phyloP scores from a whole-genome alignment of 1,284 basidiomycete species.

The Mrakiaceae sp. region DNA sequence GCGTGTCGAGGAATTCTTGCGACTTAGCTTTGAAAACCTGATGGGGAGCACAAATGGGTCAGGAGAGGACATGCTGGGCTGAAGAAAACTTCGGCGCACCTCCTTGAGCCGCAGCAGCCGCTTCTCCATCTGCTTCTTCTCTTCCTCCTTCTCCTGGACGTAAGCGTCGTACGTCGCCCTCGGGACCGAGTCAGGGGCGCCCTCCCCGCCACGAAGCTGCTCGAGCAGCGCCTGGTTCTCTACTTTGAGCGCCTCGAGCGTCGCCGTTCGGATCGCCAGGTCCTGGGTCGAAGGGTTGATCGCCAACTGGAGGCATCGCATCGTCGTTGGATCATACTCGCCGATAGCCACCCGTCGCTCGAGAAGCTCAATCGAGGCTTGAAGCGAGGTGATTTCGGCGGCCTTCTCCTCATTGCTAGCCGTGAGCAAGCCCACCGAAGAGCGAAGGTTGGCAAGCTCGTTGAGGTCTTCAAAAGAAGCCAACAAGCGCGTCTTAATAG shows the following conservation, averaged over 20 bases:
- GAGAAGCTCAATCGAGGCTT: slow-evolving; percentile 38
- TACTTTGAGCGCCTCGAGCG: slow-evolving; percentile 37
- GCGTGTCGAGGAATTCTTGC: slow-evolving; percentile 43
- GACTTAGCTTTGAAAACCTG: slow-evolving; percentile 41
- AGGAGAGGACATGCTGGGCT: neutral
- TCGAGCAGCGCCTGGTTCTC: slow-evolving; percentile 41
- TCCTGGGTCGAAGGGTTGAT: slow-evolving; percentile 40
- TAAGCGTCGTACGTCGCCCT: slow-evolving; percentile 37
- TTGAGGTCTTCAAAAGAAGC: slow-evolving; percentile 21
- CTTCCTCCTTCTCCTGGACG: slow-evolving; percentile 33
- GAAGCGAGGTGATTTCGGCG: slow-evolving; percentile 31
- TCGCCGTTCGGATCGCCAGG: slow-evolving; percentile 37
- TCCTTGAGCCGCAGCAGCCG: slow-evolving; percentile 40
- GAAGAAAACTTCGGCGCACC: slow-evolving; percentile 23
- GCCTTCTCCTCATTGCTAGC: too few species aligned
- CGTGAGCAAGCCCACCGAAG: slow-evolving; percentile 23
- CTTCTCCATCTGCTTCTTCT: slow-evolving; percentile 40
- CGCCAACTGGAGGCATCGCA: slow-evolving; percentile 38
- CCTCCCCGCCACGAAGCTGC: slow-evolving; percentile 19
- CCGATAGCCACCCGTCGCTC: slow-evolving; percentile 39
- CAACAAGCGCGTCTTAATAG: neutral
- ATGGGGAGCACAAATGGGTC: neutral
- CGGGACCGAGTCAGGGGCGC: slow-evolving; percentile 28
- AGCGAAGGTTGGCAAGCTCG: slow-evolving; percentile 6
- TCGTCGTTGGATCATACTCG: slow-evolving; percentile 39